phyloP scores from a whole-genome alignment of 805 yeast species.

The Pichia nanzhaoensis region DNA sequence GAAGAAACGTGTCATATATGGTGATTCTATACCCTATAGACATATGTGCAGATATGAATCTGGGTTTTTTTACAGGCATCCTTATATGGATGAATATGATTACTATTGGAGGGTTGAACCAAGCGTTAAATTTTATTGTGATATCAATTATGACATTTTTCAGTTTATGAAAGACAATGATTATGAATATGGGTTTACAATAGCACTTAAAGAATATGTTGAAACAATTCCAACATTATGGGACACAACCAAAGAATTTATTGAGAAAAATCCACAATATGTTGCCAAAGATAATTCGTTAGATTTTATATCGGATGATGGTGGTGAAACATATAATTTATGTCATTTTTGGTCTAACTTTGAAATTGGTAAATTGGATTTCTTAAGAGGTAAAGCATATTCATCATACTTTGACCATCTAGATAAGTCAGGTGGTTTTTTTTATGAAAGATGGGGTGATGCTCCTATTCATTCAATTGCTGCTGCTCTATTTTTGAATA shows the following conservation, averaged over 20 bases:
- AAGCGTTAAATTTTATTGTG: slow-evolving; percentile 69
- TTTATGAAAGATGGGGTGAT: slow-evolving; percentile 90
- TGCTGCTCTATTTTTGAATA: slow-evolving; percentile 66
- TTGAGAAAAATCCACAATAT: slow-evolving; percentile 51
- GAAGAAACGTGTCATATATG: slow-evolving; percentile 47
- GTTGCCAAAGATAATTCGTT: slow-evolving; percentile 55
- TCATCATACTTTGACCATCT: slow-evolving; percentile 60
- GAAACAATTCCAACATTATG: slow-evolving; percentile 70
- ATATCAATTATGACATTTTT: slow-evolving; percentile 71
- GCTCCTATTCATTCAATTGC: slow-evolving; percentile 89
- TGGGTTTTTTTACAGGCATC: slow-evolving; percentile 79
- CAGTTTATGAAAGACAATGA: slow-evolving; percentile 71
- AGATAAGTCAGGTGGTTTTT: slow-evolving; percentile 79
- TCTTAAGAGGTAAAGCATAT: slow-evolving; percentile 70
- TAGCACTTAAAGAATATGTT: slow-evolving; percentile 64
- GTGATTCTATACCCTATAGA: slow-evolving; percentile 60
- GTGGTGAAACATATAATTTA: slow-evolving; percentile 61
- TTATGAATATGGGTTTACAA: slow-evolving; percentile 69
- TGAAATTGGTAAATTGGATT: slow-evolving; percentile 65
- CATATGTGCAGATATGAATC: slow-evolving; percentile 91
- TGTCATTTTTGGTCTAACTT: slow-evolving; percentile 92
- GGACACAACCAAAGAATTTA: slow-evolving; percentile 61
- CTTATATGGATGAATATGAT: slow-evolving; percentile 64
- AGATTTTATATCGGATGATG: slow-evolving; percentile 62
- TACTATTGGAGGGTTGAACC: slow-evolving; percentile 97